A percentile compares a stretch with the other conserved stretches of the same genome.
phyloP scores from a whole-genome alignment of 2,329 filamentous ascomycete species.

The Cladosporium phlei region DNA sequence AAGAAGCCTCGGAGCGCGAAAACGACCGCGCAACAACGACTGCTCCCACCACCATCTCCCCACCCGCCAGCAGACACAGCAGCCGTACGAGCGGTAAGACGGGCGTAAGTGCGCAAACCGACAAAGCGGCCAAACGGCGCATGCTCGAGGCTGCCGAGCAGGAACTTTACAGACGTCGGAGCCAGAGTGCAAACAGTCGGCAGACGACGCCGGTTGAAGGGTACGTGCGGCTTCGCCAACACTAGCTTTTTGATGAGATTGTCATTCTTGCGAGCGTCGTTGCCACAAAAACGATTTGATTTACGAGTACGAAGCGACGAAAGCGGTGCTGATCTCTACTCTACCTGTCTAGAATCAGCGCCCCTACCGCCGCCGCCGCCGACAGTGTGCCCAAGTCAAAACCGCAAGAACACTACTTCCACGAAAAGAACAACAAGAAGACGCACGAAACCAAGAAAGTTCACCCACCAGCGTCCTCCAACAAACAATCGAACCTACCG shows the following conservation, averaged over 20 bases:
- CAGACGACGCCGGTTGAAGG: constrained; percentile 28
- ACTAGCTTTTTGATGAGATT: too few relatives aligned
- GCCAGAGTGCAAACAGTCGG: constrained; percentile 22
- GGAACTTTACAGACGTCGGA: constrained; percentile 21
- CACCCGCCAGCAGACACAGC: constrained; percentile 26
- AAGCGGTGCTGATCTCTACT: constrained; percentile 5
- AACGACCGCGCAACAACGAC: constrained; percentile 12
- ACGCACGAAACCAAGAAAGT: too few relatives aligned
- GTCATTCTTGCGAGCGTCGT: neutral
- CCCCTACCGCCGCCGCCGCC: neutral
- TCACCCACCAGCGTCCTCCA: too few relatives aligned
- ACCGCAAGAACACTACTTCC: too few relatives aligned
- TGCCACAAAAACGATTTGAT: neutral
- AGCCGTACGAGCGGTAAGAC: constrained; percentile 18
- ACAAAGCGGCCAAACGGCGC: constrained; percentile 32
- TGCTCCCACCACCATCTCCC: constrained; percentile 16
- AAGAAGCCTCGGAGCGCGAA: constrained; percentile 19
- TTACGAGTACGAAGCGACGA: neutral
- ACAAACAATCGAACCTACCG: too few relatives aligned
- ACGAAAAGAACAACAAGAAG: too few relatives aligned
- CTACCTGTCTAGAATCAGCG: constrained; percentile 5
- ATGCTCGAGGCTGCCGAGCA: constrained; percentile 31
- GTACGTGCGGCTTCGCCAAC: constrained; percentile 21
- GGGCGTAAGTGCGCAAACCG: constrained; percentile 21
- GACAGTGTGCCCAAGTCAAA: too few relatives aligned